These are phyloP conservation scores for Isoetes taiwanensis DNA, from an alignment of 75 land plant genomes.

Conservation along the genomic window DNA sequence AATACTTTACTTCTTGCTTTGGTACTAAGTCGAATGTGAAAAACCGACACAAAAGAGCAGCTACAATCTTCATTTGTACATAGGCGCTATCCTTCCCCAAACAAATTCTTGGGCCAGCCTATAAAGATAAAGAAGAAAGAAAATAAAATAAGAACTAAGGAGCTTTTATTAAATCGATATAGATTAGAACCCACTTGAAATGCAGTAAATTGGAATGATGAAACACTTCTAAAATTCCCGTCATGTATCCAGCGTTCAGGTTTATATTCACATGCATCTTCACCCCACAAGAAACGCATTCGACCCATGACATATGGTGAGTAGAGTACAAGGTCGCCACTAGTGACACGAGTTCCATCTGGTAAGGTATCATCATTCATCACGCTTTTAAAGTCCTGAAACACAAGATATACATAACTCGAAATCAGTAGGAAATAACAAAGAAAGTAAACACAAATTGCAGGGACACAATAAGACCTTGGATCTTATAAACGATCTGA, in stretches of 20 bases:
- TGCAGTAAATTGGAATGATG: conserved; percentile 13
- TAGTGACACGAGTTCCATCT: neutral
- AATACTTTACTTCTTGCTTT: neutral
- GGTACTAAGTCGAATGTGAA: conserved; percentile 13
- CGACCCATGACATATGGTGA: conserved; percentile 11
- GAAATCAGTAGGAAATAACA: too few species aligned
- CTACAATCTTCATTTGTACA: conserved; percentile 32
- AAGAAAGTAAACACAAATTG: too few species aligned
- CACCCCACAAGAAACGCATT: conserved; percentile 10
- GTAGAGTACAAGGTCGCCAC: neutral
- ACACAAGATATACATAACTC: too few species aligned
- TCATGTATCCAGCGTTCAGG: conserved; percentile 6
- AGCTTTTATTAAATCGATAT: too few species aligned
- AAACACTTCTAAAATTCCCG: neutral
- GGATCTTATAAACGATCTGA: too few species aligned
- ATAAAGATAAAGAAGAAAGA: neutral
- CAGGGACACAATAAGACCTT: too few species aligned
- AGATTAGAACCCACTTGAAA: conserved; percentile 9
- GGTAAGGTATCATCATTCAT: conserved; percentile 5
- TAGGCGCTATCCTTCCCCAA: conserved; percentile 33
- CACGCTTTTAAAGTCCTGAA: conserved; percentile 4
- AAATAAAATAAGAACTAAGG: too few species aligned
- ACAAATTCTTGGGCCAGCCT: conserved; percentile 38
- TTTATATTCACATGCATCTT: neutral
- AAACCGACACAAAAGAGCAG: conserved; percentile 14